Conservation (phyloP, 768 basidiomycete genomes). For the Gautieria morchelliformis region DNA sequence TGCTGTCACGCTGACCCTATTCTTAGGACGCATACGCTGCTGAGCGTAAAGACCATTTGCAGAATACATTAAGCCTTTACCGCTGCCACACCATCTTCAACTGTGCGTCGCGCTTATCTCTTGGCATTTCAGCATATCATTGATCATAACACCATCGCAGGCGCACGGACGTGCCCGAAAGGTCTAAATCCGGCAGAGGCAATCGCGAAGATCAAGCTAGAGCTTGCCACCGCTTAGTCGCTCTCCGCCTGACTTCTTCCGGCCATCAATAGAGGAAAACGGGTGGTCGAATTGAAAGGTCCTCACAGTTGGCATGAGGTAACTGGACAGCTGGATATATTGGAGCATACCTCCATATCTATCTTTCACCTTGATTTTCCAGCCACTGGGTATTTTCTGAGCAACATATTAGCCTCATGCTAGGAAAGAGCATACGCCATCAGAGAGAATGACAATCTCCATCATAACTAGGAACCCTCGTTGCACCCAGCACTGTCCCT, state of each 20-base stretch:
- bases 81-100: slow-evolving; percentile 99
- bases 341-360: slow-evolving; percentile 7
- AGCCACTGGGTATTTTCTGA: slow-evolving; percentile 5
- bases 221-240: slow-evolving; percentile 63
- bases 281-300: slow-evolving; percentile 28
- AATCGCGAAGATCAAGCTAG: slow-evolving; percentile 89
- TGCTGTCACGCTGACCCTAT: neutral
- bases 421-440: neutral
- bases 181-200: slow-evolving; percentile 89
- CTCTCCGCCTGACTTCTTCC: too few relatives aligned
- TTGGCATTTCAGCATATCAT: neutral
- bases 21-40: slow-evolving; percentile 63
- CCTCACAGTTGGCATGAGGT: slow-evolving; percentile 16
- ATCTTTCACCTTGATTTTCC: neutral
- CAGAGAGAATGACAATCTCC: too few relatives aligned
- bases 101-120: slow-evolving; percentile 46
- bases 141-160: slow-evolving; percentile 23
- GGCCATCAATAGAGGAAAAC: slow-evolving; percentile 26
- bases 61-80: slow-evolving; percentile 95
- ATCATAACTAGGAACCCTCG: too few relatives aligned
- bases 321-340: neutral
- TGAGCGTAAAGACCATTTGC: slow-evolving; percentile 81
- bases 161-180: slow-evolving; percentile 94
- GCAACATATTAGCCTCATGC: neutral
- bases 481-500: too few relatives aligned